phyloP scores from a whole-genome alignment of 371 early-diverging fungal genomes.

The Phascolomyces articulosus region DNA sequence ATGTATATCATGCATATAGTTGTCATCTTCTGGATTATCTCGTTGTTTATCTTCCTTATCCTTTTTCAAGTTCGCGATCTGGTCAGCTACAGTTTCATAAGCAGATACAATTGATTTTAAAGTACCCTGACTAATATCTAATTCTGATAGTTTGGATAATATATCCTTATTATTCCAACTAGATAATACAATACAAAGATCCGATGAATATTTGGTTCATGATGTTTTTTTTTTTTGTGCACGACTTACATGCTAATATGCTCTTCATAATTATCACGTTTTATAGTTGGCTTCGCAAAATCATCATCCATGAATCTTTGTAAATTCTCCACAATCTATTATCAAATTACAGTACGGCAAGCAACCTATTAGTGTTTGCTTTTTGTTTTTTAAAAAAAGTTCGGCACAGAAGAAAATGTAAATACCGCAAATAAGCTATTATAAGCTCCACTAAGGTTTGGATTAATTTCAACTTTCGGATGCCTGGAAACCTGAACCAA shows the following conservation, averaged over 20 bases:
- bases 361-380: no score
- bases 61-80: background rate
- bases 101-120: background rate
- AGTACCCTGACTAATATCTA: background rate
- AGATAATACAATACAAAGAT: background rate
- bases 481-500: slow-evolving; percentile 32
- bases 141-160: background rate
- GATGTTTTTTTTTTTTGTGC: background rate
- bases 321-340: slow-evolving; percentile 22
- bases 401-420: background rate
- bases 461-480: background rate
- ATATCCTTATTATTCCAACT: slow-evolving; percentile 1
- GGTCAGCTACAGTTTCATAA: background rate
- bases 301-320: slow-evolving; percentile 21
- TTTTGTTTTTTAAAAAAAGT: background rate
- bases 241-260: slow-evolving; percentile 40
- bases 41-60: background rate
- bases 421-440: background rate
- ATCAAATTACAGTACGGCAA: background rate
- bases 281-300: slow-evolving; percentile 17
- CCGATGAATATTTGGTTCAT: background rate
- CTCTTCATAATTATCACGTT: slow-evolving; percentile 42
- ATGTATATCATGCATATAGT: no score
- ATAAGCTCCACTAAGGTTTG: background rate
- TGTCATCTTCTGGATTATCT: background rate